phyloP scores from a whole-genome alignment of 495 filamentous ascomycete species.

The Endocarpon pusillum region DNA sequence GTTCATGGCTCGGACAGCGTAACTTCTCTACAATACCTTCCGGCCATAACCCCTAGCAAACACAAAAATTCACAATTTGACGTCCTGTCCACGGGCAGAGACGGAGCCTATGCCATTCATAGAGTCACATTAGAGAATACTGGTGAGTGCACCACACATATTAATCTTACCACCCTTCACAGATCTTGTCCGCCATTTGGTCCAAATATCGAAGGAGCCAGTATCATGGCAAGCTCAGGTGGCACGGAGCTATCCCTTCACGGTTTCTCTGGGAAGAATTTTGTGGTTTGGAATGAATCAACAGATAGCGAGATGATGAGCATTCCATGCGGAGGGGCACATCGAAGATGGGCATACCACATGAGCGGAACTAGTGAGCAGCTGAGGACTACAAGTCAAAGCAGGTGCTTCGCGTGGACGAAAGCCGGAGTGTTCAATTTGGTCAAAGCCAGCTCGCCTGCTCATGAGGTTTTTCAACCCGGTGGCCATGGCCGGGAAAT shows the following conservation, averaged over 20 bases:
- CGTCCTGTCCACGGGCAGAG: constrained; percentile 50
- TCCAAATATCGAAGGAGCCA: constrained; percentile 49
- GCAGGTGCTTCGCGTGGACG: constrained; percentile 34
- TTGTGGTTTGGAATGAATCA: constrained; percentile 64
- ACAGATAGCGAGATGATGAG: constrained; percentile 43
- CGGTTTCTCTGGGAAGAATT: constrained; percentile 63
- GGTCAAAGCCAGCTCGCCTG: constrained; percentile 27
- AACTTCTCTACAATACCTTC: constrained; percentile 36
- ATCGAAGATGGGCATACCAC: constrained; percentile 51
- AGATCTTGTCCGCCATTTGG: constrained; percentile 41
- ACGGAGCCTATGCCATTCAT: constrained; percentile 53
- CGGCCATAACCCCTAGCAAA: constrained; percentile 1
- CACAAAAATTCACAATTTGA: constrained; percentile 12
- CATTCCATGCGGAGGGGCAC: constrained; percentile 67
- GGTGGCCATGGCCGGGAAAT: constrained; percentile 85
- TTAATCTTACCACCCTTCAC: no score
- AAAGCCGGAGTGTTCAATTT: constrained; percentile 23
- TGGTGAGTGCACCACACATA: constrained; percentile 19
- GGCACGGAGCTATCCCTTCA: constrained; percentile 48
- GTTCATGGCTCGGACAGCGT: constrained; percentile 50
- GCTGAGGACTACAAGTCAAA: constrained; percentile 14
- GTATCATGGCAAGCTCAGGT: constrained; percentile 29
- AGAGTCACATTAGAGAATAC: constrained; percentile 9
- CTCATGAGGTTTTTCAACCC: constrained; percentile 35
- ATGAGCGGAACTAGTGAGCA: no score